These are phyloP conservation scores for Leptodermis oblonga DNA, from an alignment of 257 asterid species.

Conservation along the genomic window DNA sequence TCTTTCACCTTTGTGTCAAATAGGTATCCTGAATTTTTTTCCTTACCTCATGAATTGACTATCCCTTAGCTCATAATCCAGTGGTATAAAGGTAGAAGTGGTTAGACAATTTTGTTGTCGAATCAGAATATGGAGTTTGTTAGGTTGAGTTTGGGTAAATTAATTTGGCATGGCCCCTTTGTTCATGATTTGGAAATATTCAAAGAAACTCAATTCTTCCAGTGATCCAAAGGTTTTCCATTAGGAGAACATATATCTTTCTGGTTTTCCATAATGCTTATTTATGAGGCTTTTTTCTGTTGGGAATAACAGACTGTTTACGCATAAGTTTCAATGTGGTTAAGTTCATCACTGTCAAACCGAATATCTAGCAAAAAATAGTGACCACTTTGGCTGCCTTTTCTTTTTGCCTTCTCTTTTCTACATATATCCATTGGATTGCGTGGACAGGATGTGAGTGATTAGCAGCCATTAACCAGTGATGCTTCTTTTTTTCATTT, in stretches of 20 bases:
- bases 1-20: not conserved
- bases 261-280: not conserved
- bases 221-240: not conserved
- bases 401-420: not conserved
- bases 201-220: not conserved
- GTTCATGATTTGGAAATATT: not conserved
- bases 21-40: not conserved
- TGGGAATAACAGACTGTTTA: not conserved
- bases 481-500: not conserved
- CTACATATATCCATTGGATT: not conserved
- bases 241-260: not conserved
- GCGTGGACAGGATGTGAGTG: not conserved
- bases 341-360: not conserved
- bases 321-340: not conserved
- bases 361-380: not conserved
- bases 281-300: not conserved
- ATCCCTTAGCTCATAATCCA: not conserved
- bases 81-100: not conserved
- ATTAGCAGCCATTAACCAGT: not conserved
- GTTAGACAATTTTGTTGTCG: not conserved
- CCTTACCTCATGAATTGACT: not conserved
- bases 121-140: not conserved
- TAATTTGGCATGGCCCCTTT: not conserved
- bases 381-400: not conserved
- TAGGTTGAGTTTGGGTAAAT: not conserved